A percentile compares a stretch with the other conserved stretches of the same genome.
Conservation (phyloP, 208 protist species). For the Acanthamoeba quina region DNA sequence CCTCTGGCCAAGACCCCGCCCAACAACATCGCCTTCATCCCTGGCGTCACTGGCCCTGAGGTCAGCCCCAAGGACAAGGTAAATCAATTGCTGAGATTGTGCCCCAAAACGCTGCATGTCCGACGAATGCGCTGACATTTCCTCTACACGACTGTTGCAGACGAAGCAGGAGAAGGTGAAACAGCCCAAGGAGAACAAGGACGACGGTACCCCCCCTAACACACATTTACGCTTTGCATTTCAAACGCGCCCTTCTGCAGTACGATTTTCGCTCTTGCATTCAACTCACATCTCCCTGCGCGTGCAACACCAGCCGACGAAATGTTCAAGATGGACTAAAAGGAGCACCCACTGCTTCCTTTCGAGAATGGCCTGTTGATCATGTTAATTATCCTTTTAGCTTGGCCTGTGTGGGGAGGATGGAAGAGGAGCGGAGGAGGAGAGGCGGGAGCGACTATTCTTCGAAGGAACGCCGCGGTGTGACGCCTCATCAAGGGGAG, state of each 20-base stretch:
- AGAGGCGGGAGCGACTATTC: background rate
- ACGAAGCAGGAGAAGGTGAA: slow-evolving; percentile 30
- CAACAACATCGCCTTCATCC: slow-evolving; percentile 74
- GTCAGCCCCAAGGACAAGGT: slow-evolving; percentile 48
- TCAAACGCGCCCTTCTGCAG: background rate
- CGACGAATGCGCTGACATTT: background rate
- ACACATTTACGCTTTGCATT: background rate
- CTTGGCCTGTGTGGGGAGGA: slow-evolving; percentile 4
- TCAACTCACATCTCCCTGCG: background rate
- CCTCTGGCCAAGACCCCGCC: slow-evolving; percentile 71
- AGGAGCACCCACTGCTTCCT: background rate
- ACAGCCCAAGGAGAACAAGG: slow-evolving; percentile 20
- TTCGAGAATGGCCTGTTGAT: background rate
- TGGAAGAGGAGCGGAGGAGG: background rate
- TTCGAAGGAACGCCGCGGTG: slow-evolving; percentile 18
- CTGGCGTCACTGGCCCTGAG: slow-evolving; percentile 69
- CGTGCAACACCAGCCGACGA: background rate
- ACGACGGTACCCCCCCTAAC: background rate
- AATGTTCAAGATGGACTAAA: slow-evolving; percentile 64
- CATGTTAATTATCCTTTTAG: slow-evolving; percentile 9
- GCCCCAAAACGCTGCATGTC: background rate
- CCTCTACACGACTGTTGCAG: background rate
- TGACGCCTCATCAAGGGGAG: background rate
- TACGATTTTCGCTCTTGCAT: background rate
- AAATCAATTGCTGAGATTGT: background rate